Conservation (phyloP, 495 filamentous ascomycete species). For the Aspergillus kassunensis region DNA sequence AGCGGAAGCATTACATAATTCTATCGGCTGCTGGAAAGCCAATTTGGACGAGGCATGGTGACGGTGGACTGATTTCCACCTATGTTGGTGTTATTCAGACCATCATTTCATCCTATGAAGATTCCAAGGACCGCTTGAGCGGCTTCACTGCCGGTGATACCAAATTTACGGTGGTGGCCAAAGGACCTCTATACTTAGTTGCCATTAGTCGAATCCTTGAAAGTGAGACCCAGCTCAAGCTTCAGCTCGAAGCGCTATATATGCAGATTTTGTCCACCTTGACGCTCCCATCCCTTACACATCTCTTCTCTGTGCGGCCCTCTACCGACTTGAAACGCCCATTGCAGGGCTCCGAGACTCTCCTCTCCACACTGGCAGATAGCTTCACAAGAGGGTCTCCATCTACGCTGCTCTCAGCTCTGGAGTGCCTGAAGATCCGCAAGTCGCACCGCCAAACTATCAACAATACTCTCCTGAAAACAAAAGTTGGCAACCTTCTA, state of each 20-base stretch:
- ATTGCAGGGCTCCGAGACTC: constrained; percentile 86
- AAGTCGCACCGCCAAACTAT: constrained; percentile 83
- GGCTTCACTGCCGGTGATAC: constrained; percentile 80
- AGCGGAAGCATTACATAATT: constrained; percentile 95
- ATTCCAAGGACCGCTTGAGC: constrained; percentile 65
- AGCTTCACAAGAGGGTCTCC: constrained; percentile 92
- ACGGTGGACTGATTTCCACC: constrained; percentile 78
- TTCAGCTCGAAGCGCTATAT: constrained; percentile 90
- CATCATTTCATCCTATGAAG: constrained; percentile 94
- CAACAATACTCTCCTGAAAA: constrained; percentile 80
- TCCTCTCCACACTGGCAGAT: constrained; percentile 88
- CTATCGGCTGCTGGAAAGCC: constrained; percentile 97
- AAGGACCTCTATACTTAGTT: constrained; percentile 86
- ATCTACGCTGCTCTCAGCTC: constrained; percentile 77
- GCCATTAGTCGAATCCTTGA: constrained; percentile 90
- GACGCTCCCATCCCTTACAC: constrained; percentile 82
- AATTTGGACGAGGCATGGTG: constrained; percentile 92
- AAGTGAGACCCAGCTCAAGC: constrained; percentile 77
- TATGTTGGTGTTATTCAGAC: constrained; percentile 97
- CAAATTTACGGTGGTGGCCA: constrained; percentile 77
- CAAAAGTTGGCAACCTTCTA: constrained; percentile 67
- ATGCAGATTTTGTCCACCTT: constrained; percentile 97
- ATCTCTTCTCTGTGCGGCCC: constrained; percentile 84
- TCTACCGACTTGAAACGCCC: constrained; percentile 89
- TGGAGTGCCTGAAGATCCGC: constrained; percentile 85